A percentile compares a stretch with the other conserved stretches of the same genome.
Evolutionary conservation across 306 rosid species (phyloP).

Genomic region (Dalbergia cochinchinensis): DNA sequence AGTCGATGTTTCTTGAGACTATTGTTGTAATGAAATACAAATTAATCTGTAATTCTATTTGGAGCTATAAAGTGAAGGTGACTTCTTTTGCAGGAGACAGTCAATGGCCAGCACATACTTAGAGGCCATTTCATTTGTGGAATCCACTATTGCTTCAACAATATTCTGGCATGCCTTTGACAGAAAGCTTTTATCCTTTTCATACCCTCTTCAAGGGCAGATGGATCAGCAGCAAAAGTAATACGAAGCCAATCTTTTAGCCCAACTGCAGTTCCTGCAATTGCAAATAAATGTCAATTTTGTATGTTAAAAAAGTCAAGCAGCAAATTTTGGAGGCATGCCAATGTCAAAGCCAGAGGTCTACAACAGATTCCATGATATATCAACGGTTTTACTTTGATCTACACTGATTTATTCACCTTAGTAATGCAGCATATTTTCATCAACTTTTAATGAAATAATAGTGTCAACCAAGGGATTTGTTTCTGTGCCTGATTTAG

Average conservation of each 20-base stretch:
- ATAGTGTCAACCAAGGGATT: background rate
- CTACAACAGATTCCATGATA: background rate
- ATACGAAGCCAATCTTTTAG: slow-evolving; percentile 65
- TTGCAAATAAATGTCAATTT: slow-evolving; percentile 43
- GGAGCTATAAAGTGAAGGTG: background rate
- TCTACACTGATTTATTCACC: background rate
- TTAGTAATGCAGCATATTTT: slow-evolving; percentile 7
- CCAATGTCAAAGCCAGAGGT: background rate
- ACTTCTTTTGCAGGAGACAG: background rate
- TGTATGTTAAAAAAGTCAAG: slow-evolving; percentile 25
- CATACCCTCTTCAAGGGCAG: slow-evolving; percentile 57
- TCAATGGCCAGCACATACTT: background rate
- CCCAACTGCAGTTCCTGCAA: slow-evolving; percentile 65
- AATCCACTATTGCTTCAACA: slow-evolving; percentile 19
- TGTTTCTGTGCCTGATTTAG: background rate
- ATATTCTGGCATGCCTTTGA: slow-evolving; percentile 54
- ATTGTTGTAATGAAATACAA: slow-evolving; percentile 22
- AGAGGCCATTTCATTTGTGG: slow-evolving; percentile 2
- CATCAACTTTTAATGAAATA: background rate
- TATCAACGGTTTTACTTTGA: background rate
- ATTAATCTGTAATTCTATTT: slow-evolving; percentile 14
- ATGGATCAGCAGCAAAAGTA: slow-evolving; percentile 60
- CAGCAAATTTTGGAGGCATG: background rate
- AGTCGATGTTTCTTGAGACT: background rate
- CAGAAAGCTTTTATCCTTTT: slow-evolving; percentile 52